Evolutionary conservation across 2,329 filamentous ascomycete species (phyloP), one percentile per base, ranked within the genome.

Genomic region (Fusarium penzigii): DNA sequence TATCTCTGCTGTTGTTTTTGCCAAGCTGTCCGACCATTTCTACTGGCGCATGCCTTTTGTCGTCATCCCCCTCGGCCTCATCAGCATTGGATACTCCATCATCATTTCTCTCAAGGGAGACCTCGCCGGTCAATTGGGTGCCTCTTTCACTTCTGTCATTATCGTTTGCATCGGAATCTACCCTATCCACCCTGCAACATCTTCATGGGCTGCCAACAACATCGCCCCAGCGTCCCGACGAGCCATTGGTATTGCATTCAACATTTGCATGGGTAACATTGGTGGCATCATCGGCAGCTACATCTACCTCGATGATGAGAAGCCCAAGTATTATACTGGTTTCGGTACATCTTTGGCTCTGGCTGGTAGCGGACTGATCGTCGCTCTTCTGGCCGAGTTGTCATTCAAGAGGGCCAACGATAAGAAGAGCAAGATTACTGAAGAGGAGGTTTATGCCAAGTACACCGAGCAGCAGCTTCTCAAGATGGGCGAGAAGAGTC

Each of bases 101-200:
- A 65, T 75, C 10, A 86, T 90, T 78, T 74, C 88, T 0, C 71
- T 90, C 2, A 77, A 79, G 2, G 79, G 78, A n/a, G 69, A 76
- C 2, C 69, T 70, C 1, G 32, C 16, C 6, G 59, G 56, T 25
- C 14, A 58, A 39, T 32, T 59, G 74, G 75, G 77, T 2, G 77
- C 86, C 1, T 81, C 84, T 47, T 90, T 90, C 64, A 84, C 84
- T 0, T 86, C 84, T 1, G 82, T 81, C 0, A 88, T 89, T 65
- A 74, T 91, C 0, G 85, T 82, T 0, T 85, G 85, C 0, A 74
- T 88, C 51, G 87, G 87, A 0, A 89, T 90, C 49, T 90, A 89
- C 60, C 87, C 87, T 0, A 82, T 80, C 44, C 83, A 89, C 49
- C 69, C 86, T 1, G 58, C 68, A 3, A 88, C 84, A 0, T 84